Evolutionary conservation across 2,329 filamentous ascomycete species (phyloP).

Genomic region (Ascochyta pisi): DNA sequence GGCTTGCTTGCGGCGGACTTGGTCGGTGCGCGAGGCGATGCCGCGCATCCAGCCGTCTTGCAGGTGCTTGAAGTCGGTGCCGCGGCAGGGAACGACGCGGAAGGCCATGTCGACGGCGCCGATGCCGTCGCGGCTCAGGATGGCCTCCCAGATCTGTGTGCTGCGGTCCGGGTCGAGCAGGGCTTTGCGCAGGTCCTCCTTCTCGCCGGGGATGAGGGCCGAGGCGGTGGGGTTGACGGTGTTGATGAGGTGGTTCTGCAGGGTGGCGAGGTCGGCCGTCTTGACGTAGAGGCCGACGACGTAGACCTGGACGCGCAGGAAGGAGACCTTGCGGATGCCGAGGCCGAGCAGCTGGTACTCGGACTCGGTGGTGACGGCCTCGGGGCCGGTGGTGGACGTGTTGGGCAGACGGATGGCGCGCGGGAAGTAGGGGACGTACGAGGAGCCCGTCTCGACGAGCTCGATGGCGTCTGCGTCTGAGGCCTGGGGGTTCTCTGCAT

Average conservation of each 20-base stretch:
- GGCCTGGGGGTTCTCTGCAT: conserved; percentile 38
- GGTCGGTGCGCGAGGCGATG: conserved; percentile 74
- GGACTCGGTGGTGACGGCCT: conserved; percentile 38
- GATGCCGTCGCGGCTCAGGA: conserved; percentile 65
- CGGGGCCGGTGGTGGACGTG: conserved; percentile 42
- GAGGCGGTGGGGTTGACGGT: conserved; percentile 79
- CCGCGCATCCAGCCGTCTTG: conserved; percentile 90
- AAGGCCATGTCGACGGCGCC: conserved; percentile 73
- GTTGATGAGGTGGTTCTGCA: conserved; percentile 79
- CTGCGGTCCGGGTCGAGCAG: conserved; percentile 74
- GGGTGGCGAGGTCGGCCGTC: conserved; percentile 77
- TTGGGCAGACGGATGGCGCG: conserved; percentile 70
- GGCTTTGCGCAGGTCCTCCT: conserved; percentile 71
- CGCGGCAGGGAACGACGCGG: conserved; percentile 86
- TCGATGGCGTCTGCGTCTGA: conserved; percentile 66
- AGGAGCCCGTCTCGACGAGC: conserved; percentile 81
- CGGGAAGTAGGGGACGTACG: conserved; percentile 80
- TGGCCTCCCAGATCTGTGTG: conserved; percentile 74
- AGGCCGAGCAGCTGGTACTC: conserved; percentile 89
- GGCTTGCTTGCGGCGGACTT: conserved; percentile 48
- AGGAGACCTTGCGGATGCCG: conserved; percentile 87
- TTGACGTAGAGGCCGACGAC: conserved; percentile 92
- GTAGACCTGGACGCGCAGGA: conserved; percentile 90
- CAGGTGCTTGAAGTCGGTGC: conserved; percentile 93
- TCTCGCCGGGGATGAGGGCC: conserved; percentile 82